phyloP scores from a whole-genome alignment of 495 filamentous ascomycete species.

The Annulohypoxylon nitens region DNA sequence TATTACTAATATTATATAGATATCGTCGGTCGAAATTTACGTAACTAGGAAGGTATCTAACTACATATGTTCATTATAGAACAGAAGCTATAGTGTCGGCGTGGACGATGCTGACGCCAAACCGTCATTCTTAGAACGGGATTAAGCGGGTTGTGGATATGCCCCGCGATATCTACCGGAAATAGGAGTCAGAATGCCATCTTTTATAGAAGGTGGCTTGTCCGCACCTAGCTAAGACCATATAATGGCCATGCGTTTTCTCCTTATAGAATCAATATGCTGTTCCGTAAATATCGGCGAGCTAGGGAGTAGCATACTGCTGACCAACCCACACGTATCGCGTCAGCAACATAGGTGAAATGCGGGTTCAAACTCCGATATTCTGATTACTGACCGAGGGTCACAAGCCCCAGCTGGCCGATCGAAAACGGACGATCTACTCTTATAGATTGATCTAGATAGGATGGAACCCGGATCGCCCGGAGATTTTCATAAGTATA shows the following conservation, averaged over 20 bases:
- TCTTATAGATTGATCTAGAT: neutral
- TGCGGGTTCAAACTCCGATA: neutral
- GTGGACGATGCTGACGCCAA: slow-evolving; percentile 29
- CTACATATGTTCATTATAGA: neutral
- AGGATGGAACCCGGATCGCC: neutral
- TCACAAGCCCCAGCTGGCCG: neutral
- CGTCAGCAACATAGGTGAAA: slow-evolving; percentile 1
- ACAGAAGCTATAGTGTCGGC: neutral
- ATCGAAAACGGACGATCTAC: too few species aligned
- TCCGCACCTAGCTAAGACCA: neutral
- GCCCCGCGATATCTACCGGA: neutral
- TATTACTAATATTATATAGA: neutral
- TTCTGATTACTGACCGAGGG: neutral
- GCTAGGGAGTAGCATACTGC: neutral
- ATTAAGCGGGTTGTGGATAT: slow-evolving; percentile 1
- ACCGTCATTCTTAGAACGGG: neutral
- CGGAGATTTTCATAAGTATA: neutral
- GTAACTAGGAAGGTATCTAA: neutral
- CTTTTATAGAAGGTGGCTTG: neutral
- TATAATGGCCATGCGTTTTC: too few species aligned
- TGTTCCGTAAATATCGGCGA: too few species aligned
- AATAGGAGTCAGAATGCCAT: neutral
- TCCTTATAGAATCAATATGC: too few species aligned
- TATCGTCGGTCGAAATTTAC: neutral
- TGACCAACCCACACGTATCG: slow-evolving; percentile 1